These are phyloP conservation scores for Diaporthe citrichinensis DNA, from an alignment of 2,329 filamentous ascomycete genomes.

Conservation along the genomic window DNA sequence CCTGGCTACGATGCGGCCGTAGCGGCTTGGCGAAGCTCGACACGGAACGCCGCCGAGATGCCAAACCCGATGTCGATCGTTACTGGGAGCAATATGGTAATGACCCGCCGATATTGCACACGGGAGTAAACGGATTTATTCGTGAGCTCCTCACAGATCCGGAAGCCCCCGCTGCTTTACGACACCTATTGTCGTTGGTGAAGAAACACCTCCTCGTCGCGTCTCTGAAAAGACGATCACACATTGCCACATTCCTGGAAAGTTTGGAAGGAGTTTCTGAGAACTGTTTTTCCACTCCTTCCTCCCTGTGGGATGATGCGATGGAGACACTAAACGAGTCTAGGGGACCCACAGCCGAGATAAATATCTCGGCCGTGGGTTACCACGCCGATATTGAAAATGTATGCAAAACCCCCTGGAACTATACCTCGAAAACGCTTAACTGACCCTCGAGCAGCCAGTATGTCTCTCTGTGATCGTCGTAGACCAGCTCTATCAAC, in stretches of 20 bases:
- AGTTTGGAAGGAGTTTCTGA: not conserved
- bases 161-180: not conserved
- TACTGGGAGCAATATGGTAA: constrained; percentile 1
- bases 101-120: not conserved
- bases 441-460: not conserved
- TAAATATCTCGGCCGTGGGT: too few relatives aligned
- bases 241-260: not conserved
- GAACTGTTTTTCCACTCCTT: not conserved
- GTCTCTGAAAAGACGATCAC: not conserved
- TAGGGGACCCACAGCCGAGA: not conserved
- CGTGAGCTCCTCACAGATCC: not conserved
- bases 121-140: not conserved
- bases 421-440: not conserved
- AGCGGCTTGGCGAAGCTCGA: not conserved
- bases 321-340: not conserved
- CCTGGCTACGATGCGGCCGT: constrained; percentile 8
- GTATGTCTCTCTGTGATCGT: not conserved
- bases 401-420: not conserved
- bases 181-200: not conserved
- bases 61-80: not conserved
- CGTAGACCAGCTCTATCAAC: not conserved
- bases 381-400: too few relatives aligned
- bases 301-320: not conserved
- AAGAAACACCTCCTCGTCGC: not conserved
- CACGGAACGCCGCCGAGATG: not conserved